Base-by-base conservation (phyloP, 768 basidiomycete species). In the Dendrothele bispora region DNA sequence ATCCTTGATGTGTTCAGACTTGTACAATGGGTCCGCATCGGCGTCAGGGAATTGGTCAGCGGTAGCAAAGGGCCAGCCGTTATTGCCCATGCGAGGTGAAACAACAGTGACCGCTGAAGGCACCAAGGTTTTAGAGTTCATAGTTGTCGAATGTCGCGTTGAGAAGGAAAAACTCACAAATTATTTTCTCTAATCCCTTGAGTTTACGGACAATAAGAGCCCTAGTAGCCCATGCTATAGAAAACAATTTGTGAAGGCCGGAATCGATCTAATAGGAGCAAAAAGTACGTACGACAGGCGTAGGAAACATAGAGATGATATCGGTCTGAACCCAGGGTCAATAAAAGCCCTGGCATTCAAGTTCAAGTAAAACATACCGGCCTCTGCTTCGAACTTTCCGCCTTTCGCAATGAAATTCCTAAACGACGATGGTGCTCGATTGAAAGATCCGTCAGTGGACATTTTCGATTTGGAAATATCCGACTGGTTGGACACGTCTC, bases 291-390 rank as follows among this genome's bases (percentile, higher is more conserved):
- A 91, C 88, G 93, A 58, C 93, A 98, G 2, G 87, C 83, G 53
- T 84, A 82, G 4, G 88, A 88, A 49, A 97, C 89, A 58, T 91
- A 95, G 55, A 95, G 88, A 56, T 90, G 89, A 63, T 98, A 98
- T 37, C 95, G 85, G 51, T 83, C 92, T 92, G 32, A 25, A 15
- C 4, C 1, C 20, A 34, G 4, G 38, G 32, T 27, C 11, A 12
- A 35, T 27, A 35, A 39, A 34, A 25, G 32, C 10, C n/a, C 24
- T 8, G 5, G 12, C 10, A 29, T 12, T 24, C 5, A 5, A 29
- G 3, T 29, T 17, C 21, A 5, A 2, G 28, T 12, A n/a, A 4
- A 27, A 63, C 76, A 43, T 50, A 87, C 91, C 89, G 66, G 72
- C 80, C 64, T 93, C 93, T 2, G 95, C 84, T 37, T 79, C 69